phyloP scores from a whole-genome alignment of 2,329 filamentous ascomycete species.

The Ascochyta viciae-villosae region DNA sequence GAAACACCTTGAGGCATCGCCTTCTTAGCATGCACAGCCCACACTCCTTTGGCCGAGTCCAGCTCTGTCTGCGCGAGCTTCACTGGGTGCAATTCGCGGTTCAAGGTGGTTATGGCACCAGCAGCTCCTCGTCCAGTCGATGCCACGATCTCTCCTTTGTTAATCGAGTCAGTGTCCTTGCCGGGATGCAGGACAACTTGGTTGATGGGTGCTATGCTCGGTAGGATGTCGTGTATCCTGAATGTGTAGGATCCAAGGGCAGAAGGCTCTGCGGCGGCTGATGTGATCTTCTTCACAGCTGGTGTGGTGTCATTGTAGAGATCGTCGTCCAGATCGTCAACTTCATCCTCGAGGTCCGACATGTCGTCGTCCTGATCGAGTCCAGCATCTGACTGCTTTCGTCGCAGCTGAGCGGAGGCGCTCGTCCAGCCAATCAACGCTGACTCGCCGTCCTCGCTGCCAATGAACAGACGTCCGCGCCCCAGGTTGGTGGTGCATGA shows the following conservation, averaged over 20 bases:
- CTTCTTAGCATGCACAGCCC: slow-evolving; percentile 78
- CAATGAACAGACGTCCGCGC: slow-evolving; percentile 77
- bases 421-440: slow-evolving; percentile 78
- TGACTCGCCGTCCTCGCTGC: slow-evolving; percentile 84
- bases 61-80: slow-evolving; percentile 75
- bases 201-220: slow-evolving; percentile 80
- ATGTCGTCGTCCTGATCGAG: slow-evolving; percentile 58
- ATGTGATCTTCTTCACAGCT: slow-evolving; percentile 49
- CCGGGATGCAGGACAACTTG: slow-evolving; percentile 71
- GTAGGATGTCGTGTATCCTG: slow-evolving; percentile 75
- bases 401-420: slow-evolving; percentile 64
- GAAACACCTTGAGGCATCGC: slow-evolving; percentile 66
- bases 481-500: slow-evolving; percentile 75
- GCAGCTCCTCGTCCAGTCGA: slow-evolving; percentile 69
- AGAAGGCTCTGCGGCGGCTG: slow-evolving; percentile 47
- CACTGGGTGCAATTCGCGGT: slow-evolving; percentile 76
- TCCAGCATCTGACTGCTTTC: slow-evolving; percentile 69
- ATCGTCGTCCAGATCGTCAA: slow-evolving; percentile 64
- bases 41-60: slow-evolving; percentile 76
- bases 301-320: slow-evolving; percentile 67
- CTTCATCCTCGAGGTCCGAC: slow-evolving; percentile 62
- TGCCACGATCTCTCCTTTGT: slow-evolving; percentile 60
- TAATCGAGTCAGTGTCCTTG: slow-evolving; percentile 30
- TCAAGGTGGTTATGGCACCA: slow-evolving; percentile 77
- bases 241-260: slow-evolving; percentile 74